phyloP scores from a whole-genome alignment of 768 basidiomycete genomes.

The Phaeotremella fagi region DNA sequence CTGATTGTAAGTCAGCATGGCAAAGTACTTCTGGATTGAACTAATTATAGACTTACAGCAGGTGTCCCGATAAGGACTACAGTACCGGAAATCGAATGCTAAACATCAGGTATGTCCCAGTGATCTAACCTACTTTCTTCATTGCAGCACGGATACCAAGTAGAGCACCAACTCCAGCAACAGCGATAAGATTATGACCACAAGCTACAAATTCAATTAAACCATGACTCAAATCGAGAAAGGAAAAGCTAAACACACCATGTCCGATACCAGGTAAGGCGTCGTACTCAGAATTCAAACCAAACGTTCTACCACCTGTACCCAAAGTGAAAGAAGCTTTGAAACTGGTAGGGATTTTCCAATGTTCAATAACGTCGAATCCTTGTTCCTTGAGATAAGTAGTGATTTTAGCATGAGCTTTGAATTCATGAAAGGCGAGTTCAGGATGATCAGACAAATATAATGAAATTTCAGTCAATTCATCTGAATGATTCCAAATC shows the following conservation, averaged over 20 bases:
- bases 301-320: constrained; percentile 16
- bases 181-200: constrained; percentile 34
- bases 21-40: neutral
- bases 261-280: constrained; percentile 32
- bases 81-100: constrained; percentile 19
- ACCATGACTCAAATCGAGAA: neutral
- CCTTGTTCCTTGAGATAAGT: constrained; percentile 10
- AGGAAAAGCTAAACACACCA: constrained; percentile 1
- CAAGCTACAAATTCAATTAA: neutral
- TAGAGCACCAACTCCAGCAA: constrained; percentile 28
- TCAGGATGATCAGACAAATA: constrained; percentile 7
- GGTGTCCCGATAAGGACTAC: constrained; percentile 34
- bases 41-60: constrained; percentile 3
- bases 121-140: constrained; percentile 6
- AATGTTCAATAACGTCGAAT: constrained; percentile 3
- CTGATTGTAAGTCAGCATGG: neutral
- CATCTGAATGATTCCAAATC: neutral
- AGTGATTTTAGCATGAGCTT: constrained; percentile 12
- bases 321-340: constrained; percentile 23
- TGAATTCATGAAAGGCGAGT: constrained; percentile 8
- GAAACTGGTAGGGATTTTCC: constrained; percentile 22
- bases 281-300: constrained; percentile 33
- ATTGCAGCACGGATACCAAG: constrained; percentile 22
- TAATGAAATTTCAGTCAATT: constrained; percentile 3
- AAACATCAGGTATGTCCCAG: neutral